Conservation (phyloP, 257 asterid genomes). For the Solanum sejunctum region DNA sequence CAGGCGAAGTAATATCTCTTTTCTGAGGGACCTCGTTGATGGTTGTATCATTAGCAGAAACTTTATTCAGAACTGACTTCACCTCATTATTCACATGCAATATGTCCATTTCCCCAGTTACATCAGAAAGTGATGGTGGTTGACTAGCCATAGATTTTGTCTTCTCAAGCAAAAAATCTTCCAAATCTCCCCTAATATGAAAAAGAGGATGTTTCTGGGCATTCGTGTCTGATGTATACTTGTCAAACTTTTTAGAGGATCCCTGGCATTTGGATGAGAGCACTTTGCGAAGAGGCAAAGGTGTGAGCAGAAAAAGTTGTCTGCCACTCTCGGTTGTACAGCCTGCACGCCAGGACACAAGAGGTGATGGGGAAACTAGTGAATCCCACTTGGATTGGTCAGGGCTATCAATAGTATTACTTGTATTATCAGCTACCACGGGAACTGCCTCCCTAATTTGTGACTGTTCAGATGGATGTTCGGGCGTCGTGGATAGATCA, state of each 20-base stretch:
- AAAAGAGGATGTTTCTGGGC: constrained; percentile 8
- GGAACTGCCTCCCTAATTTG: constrained; percentile 9
- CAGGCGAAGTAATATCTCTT: constrained; percentile 28
- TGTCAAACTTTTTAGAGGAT: constrained; percentile 13
- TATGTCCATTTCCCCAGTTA: background rate
- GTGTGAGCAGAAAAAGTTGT: constrained; percentile 85
- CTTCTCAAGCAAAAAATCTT: constrained; percentile 13
- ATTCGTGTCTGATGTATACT: constrained; percentile 9
- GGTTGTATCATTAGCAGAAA: constrained; percentile 7
- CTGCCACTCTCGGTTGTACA: constrained; percentile 51
- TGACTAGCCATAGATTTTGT: constrained; percentile 2
- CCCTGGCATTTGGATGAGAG: constrained; percentile 20
- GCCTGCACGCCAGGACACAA: constrained; percentile 85
- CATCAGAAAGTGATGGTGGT: constrained; percentile 6
- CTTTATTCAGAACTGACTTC: constrained; percentile 17
- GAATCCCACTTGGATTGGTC: constrained; percentile 50
- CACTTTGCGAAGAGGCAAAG: constrained; percentile 47
- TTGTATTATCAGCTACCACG: constrained; percentile 7
- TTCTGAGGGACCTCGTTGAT: constrained; percentile 13
- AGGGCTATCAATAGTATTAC: constrained; percentile 38
- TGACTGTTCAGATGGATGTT: constrained; percentile 19
- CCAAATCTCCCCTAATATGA: background rate
- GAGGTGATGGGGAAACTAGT: constrained; percentile 83
- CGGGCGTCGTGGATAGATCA: constrained; percentile 13
- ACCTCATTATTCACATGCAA: background rate